A percentile compares a stretch with the other conserved stretches of the same genome.
These are phyloP conservation scores for Entophlyctis luteolus DNA, from an alignment of 192 early-diverging fungal genomes.

Conservation along the genomic window DNA sequence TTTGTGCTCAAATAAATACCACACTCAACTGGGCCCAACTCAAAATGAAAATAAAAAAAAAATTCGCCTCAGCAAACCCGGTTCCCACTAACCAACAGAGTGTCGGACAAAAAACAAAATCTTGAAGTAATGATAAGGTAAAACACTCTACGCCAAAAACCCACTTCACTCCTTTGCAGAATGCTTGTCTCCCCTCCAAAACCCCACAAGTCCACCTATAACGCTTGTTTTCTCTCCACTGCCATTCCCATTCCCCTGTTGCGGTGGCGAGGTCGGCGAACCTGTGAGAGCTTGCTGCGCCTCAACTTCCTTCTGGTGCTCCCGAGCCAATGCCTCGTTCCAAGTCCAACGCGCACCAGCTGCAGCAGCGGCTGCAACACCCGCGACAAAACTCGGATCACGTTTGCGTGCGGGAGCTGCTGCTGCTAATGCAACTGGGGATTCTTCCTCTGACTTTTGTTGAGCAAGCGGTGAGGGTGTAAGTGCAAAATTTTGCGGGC, in stretches of 20 bases:
- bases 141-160: no score
- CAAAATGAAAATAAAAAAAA: no score
- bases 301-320: slow-evolving; percentile 13
- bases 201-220: slow-evolving; percentile 4
- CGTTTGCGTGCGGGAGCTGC: neutral
- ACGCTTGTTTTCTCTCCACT: neutral
- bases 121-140: no score
- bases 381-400: slow-evolving; percentile 2
- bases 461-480: neutral
- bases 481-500: neutral
- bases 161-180: no score
- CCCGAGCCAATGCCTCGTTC: slow-evolving; percentile 16
- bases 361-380: slow-evolving; percentile 14
- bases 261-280: neutral
- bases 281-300: neutral
- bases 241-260: neutral
- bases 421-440: neutral
- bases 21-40: no score
- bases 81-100: no score
- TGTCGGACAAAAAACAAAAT: no score
- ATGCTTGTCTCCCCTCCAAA: slow-evolving; percentile 10
- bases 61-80: no score
- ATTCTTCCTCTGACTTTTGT: neutral
- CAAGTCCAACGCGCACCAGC: slow-evolving; percentile 15
- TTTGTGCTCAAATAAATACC: no score